Conservation (phyloP, 306 rosid species). For the Mucuna pruriens region DNA sequence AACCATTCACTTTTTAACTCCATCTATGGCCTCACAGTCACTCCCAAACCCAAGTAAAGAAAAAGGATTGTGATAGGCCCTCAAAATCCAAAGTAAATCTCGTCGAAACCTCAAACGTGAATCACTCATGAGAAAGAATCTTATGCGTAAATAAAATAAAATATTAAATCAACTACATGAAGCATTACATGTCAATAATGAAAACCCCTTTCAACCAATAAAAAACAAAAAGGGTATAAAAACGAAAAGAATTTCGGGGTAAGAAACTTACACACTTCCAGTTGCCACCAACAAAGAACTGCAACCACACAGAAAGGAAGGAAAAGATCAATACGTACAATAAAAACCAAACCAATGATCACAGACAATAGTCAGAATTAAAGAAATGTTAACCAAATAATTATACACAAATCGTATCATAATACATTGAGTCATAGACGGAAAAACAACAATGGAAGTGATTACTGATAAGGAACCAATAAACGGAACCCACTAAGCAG, state of each 20-base stretch:
- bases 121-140: background rate
- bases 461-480: background rate
- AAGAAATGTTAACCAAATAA: background rate
- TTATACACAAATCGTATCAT: background rate
- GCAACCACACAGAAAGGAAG: constrained; percentile 45
- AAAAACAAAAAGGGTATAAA: background rate
- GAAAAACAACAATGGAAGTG: background rate
- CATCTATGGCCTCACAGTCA: background rate
- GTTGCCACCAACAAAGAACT: constrained; percentile 97
- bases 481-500: background rate
- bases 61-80: background rate
- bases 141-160: background rate
- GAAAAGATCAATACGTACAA: constrained; percentile 8
- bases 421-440: background rate
- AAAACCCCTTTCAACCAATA: background rate
- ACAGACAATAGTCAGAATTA: background rate
- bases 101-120: background rate
- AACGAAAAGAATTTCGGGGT: background rate
- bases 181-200: background rate
- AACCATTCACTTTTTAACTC: background rate
- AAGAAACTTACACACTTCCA: constrained; percentile 90
- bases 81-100: background rate
- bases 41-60: background rate
- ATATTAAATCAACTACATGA: background rate
- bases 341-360: background rate